Conservation (phyloP, 2,329 filamentous ascomycete species). For the Cladophialophora immunda region DNA sequence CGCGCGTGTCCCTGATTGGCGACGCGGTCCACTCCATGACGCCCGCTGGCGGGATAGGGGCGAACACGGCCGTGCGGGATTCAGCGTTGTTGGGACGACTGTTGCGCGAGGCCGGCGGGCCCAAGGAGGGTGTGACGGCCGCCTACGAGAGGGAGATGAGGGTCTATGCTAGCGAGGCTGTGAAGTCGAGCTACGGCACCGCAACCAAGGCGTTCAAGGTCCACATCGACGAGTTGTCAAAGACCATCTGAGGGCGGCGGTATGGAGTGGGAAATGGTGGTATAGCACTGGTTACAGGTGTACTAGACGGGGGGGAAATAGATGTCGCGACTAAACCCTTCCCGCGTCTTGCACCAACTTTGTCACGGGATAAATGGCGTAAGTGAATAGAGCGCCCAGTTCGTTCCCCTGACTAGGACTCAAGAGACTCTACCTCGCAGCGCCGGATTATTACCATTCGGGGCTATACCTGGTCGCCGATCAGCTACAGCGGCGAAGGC, state of each 20-base stretch:
- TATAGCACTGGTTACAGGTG: too few species aligned
- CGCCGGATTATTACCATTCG: too few species aligned
- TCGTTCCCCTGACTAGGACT: too few species aligned
- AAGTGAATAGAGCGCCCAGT: too few species aligned
- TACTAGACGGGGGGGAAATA: too few species aligned
- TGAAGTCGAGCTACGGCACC: constrained; percentile 61
- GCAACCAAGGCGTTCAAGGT: constrained; percentile 58
- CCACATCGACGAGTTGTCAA: constrained; percentile 54
- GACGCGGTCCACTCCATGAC: constrained; percentile 59
- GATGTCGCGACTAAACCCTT: too few species aligned
- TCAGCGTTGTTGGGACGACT: constrained; percentile 55
- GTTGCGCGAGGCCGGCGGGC: constrained; percentile 62
- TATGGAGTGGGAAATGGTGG: neutral
- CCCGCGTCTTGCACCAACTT: too few species aligned
- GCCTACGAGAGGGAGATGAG: constrained; percentile 53
- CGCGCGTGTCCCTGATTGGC: constrained; percentile 53
- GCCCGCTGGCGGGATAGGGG: constrained; percentile 56
- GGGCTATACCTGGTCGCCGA: too few species aligned
- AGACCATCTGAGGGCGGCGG: neutral
- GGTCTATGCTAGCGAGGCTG: constrained; percentile 65
- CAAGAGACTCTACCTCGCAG: too few species aligned
- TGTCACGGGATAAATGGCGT: too few species aligned
- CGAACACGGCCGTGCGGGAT: constrained; percentile 56
- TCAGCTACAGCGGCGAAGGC: too few species aligned
- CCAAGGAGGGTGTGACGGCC: constrained; percentile 47